Base-by-base conservation (phyloP, 257 asterid species). In the Plantago elongata region DNA sequence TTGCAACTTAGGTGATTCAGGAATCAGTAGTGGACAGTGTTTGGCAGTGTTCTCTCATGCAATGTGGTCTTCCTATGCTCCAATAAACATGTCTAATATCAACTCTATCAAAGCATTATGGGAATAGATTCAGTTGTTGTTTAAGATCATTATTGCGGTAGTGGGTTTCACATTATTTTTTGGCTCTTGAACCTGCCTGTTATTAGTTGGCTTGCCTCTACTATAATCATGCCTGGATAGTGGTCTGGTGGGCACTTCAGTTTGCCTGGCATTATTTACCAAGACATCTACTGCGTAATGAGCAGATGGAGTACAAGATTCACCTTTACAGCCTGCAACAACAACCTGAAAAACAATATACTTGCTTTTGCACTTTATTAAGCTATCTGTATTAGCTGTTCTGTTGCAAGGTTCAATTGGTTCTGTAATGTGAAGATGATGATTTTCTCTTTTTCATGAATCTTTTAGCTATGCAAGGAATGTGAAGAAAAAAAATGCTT, bases 131-230 rank as follows among this genome's bases (percentile, higher is more conserved):
- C 45, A 12, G 22, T 45, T 2, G n/a, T 15, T n/a, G 45, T 55
- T 27, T 37, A 1, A 54, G 60, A 54, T 54, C 34, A 27, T 9
- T 3, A 10, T 17, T 54, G 5, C 40, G 7, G 15, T 12, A 40
- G 45, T 45, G 30, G 60, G 60, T 55, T 22, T 30, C 60, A 30
- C 40, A 40, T 55, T 22, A 1, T 22, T 55, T 55, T 55, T 55
- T 55, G 45, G 60, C 40, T 55, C 60, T 55, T 55, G 60, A 55
- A 55, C 45, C 60, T 55, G 15, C 9, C 18, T n/a, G 18, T 55
- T 55, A 9, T 34, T 45, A 15, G 14, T 54, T 54, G 29, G 12
- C 60, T 11, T 18, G 38, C 12, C 45, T 29, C 30, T 10, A 55
- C 17, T 13, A 5, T 45, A 45, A 45, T 13, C 49, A 45, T 45